A percentile compares a stretch with the other conserved stretches of the same genome.
Conservation (phyloP, 225 moss, liverwort and hornwort species). For the Polytrichum commune region DNA sequence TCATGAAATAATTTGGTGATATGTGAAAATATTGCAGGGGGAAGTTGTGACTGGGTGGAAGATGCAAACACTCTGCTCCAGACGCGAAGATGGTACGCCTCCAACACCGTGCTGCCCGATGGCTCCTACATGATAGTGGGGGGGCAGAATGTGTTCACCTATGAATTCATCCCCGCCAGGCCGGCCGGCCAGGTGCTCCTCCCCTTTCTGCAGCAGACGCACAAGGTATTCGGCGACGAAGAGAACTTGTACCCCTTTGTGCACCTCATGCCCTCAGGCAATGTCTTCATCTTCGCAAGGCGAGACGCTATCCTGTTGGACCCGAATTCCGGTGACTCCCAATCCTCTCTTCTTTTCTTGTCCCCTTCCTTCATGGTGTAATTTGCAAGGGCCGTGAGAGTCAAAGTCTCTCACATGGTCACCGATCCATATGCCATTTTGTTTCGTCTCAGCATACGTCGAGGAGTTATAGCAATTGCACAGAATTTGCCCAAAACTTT, state of each 20-base stretch:
- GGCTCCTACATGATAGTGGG: conserved; percentile 34
- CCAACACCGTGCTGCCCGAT: conserved; percentile 32
- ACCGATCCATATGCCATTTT: no score
- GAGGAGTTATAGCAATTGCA: no score
- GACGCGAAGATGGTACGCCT: conserved; percentile 38
- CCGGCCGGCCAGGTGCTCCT: conserved; percentile 22
- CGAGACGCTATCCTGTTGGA: conserved; percentile 29
- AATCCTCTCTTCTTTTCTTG: background rate
- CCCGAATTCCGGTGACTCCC: conserved; percentile 9
- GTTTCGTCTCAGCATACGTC: no score
- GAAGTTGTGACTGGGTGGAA: conserved; percentile 32
- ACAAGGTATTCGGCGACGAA: conserved; percentile 17
- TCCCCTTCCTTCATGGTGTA: no score
- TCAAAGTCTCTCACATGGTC: no score
- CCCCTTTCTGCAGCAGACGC: conserved; percentile 24
- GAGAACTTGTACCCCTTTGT: conserved; percentile 37
- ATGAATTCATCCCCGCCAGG: conserved; percentile 36
- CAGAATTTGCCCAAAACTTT: no score
- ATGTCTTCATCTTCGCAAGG: conserved; percentile 37
- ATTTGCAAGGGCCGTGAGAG: no score
- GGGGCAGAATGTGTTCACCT: conserved; percentile 28
- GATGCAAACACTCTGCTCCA: conserved; percentile 15
- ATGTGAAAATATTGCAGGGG: conserved; percentile 8
- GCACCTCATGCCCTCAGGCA: conserved; percentile 34
- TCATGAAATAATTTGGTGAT: background rate